Evolutionary conservation across 2,329 filamentous ascomycete species (phyloP).

Genomic region (Botrytis fabae): DNA sequence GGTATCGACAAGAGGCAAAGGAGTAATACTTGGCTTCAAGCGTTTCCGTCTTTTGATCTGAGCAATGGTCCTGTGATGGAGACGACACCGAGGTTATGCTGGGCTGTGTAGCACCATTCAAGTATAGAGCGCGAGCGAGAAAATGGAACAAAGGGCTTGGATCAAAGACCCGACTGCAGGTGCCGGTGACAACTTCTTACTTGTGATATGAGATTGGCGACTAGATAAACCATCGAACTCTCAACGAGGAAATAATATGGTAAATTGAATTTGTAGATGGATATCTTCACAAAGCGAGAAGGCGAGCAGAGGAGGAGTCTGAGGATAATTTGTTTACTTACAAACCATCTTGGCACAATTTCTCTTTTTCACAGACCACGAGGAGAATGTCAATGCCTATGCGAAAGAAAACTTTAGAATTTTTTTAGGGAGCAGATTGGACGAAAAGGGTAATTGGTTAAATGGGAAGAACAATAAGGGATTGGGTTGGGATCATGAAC

Average conservation of each 20-base stretch:
- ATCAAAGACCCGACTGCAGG: constrained; percentile 18
- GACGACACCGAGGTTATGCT: constrained; percentile 7
- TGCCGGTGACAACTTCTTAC: neutral
- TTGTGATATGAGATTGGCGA: neutral
- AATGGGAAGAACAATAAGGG: neutral
- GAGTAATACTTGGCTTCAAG: constrained; percentile 16
- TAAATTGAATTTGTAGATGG: neutral
- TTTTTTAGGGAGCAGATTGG: neutral
- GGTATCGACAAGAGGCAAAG: neutral
- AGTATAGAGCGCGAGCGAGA: neutral
- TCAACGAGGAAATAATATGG: neutral
- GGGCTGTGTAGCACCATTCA: constrained; percentile 8
- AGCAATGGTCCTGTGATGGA: neutral
- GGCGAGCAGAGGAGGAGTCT: constrained; percentile 29
- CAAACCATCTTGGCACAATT: constrained; percentile 30
- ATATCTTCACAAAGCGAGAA: neutral
- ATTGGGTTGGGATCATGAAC: constrained; percentile 6
- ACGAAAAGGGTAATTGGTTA: constrained; percentile 4
- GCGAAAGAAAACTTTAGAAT: neutral
- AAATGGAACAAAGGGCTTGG: constrained; percentile 17
- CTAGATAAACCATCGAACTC: neutral
- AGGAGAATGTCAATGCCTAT: neutral
- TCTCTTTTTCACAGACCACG: neutral
- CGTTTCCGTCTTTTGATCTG: neutral
- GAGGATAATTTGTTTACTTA: constrained; percentile 26